Percentiles rank a stretch among this genome's conserved stretches.
Evolutionary conservation across 495 filamentous ascomycete species (phyloP).

Genomic region (Halenospora varia): DNA sequence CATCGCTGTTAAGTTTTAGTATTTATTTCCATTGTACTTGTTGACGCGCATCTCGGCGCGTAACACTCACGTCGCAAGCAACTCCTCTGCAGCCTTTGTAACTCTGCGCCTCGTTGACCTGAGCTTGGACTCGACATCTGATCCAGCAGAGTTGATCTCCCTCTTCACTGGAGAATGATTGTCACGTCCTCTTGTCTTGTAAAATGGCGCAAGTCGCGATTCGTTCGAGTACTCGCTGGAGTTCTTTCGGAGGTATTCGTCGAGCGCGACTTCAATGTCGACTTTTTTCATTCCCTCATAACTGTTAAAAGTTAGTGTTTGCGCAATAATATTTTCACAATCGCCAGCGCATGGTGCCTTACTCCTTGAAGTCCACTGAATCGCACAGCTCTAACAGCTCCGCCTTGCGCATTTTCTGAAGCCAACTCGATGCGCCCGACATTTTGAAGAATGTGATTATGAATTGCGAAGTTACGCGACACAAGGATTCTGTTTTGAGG

Average conservation of each 20-base stretch:
- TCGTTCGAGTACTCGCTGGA: constrained; percentile 55
- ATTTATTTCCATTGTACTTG: background rate
- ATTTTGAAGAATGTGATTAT: constrained; percentile 32
- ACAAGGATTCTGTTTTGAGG: constrained; percentile 20
- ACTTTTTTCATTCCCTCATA: constrained; percentile 68
- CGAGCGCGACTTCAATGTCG: constrained; percentile 76
- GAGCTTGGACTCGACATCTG: constrained; percentile 34
- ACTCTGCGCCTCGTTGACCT: constrained; percentile 36
- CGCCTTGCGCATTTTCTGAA: constrained; percentile 78
- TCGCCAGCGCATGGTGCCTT: constrained; percentile 23
- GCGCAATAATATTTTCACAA: background rate
- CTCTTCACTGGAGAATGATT: constrained; percentile 73
- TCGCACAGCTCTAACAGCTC: constrained; percentile 75
- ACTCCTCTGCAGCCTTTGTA: constrained; percentile 46
- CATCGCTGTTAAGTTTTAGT: constrained; percentile 26
- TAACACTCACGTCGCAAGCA: constrained; percentile 21
- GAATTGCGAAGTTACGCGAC: constrained; percentile 47
- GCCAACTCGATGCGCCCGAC: constrained; percentile 60
- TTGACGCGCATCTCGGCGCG: constrained; percentile 6
- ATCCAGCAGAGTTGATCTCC: constrained; percentile 40
- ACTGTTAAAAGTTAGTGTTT: constrained; percentile 39
- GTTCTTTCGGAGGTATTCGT: constrained; percentile 69
- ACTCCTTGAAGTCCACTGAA: constrained; percentile 70
- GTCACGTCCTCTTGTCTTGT: constrained; percentile 53
- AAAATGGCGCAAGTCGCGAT: constrained; percentile 69